Percentiles rank a stretch among this genome's conserved stretches.
Evolutionary conservation across 805 yeast species (phyloP).

Genomic region (Grigorovia transvaalensis): DNA sequence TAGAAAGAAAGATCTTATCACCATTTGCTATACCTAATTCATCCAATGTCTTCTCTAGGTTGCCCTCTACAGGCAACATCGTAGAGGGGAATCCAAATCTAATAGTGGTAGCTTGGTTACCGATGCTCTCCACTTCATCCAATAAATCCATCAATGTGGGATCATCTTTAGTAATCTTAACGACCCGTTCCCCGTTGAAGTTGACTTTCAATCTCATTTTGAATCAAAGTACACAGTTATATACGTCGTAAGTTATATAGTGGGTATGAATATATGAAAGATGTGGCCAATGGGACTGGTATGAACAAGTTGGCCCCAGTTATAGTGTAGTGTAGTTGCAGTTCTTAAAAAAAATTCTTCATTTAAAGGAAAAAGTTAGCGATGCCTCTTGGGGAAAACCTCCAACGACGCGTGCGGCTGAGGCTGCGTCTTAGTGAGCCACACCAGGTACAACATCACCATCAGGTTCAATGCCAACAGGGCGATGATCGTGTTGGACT

Average conservation of each 20-base stretch:
- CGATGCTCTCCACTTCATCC: conserved; percentile 7
- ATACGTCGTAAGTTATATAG: neutral
- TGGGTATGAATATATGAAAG: neutral
- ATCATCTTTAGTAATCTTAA: conserved; percentile 29
- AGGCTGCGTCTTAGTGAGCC: neutral
- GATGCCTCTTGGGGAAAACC: neutral
- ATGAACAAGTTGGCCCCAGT: no score
- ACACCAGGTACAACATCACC: neutral
- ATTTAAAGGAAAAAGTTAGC: no score
- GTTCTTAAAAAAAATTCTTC: no score
- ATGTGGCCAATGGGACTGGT: neutral
- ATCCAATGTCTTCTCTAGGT: conserved; percentile 15
- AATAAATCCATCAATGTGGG: conserved; percentile 29
- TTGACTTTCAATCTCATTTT: conserved; percentile 33
- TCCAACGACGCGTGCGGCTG: neutral
- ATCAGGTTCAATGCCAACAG: neutral
- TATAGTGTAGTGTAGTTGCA: no score
- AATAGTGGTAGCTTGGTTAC: conserved; percentile 18
- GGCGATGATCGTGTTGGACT: neutral
- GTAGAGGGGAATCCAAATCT: conserved; percentile 57
- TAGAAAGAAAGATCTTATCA: conserved; percentile 13
- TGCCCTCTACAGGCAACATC: conserved; percentile 26
- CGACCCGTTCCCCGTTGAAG: conserved; percentile 23
- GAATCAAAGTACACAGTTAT: neutral
- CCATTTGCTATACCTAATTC: conserved; percentile 34